Evolutionary conservation across 2,329 filamentous ascomycete genomes (phyloP).

Genomic region (Diaporthe destruens): DNA sequence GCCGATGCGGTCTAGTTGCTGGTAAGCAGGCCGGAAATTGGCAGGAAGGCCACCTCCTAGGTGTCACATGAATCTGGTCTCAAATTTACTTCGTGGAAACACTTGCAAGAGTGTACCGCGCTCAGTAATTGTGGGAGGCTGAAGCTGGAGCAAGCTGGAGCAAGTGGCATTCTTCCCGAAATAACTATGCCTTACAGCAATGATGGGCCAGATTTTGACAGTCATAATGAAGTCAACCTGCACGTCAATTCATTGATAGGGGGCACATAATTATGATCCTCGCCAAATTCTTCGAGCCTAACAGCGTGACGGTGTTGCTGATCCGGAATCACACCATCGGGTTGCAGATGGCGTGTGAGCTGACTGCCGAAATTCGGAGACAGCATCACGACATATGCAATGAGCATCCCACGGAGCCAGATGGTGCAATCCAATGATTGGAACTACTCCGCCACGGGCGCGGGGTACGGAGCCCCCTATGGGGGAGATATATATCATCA

Average conservation of each 20-base stretch:
- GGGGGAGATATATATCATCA: slow-evolving; percentile 9
- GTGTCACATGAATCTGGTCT: not conserved
- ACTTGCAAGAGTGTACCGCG: not conserved
- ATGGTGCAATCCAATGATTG: not conserved
- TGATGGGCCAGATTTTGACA: not conserved
- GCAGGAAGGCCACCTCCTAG: not conserved
- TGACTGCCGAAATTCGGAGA: slow-evolving; percentile 36
- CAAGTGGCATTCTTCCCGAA: not conserved
- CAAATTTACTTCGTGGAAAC: not conserved
- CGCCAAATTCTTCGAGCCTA: not conserved
- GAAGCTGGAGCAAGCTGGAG: not conserved
- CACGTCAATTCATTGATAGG: not conserved
- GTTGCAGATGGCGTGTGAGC: slow-evolving; percentile 26
- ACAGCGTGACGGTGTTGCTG: slow-evolving; percentile 42
- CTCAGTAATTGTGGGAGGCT: not conserved
- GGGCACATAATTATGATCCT: not conserved
- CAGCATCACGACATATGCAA: slow-evolving; percentile 24
- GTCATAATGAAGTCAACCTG: not conserved
- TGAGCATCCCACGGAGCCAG: slow-evolving; percentile 17
- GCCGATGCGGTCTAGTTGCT: not conserved
- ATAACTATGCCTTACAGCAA: not conserved
- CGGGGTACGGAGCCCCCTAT: slow-evolving; percentile 7
- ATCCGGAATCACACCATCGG: slow-evolving; percentile 34
- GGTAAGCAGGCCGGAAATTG: not conserved
- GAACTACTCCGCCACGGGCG: slow-evolving; percentile 2